These are phyloP conservation scores for Podochytrium sp. DNA, from an alignment of 192 early-diverging fungal genomes.

Conservation along the genomic window DNA sequence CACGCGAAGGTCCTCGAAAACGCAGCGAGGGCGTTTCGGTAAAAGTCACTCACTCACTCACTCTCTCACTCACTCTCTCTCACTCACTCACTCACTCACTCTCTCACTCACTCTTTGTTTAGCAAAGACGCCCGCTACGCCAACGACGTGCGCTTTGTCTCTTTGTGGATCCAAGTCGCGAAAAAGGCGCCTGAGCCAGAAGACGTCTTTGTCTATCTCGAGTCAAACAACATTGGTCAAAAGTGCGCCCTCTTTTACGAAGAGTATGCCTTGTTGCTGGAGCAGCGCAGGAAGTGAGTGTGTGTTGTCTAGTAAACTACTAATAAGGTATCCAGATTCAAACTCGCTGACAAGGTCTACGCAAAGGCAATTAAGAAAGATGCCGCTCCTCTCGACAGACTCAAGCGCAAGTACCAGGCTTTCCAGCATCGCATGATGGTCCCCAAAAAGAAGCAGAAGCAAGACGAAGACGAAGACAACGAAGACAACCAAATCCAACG, in stretches of 20 bases:
- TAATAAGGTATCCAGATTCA: conserved; percentile 44
- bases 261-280: conserved; percentile 71
- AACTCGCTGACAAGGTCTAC: conserved; percentile 67
- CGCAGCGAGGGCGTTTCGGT: conserved; percentile 39
- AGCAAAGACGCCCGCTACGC: conserved; percentile 44
- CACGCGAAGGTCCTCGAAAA: conserved; percentile 28
- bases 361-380: conserved; percentile 67
- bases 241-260: conserved; percentile 72
- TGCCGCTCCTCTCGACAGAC: conserved; percentile 70
- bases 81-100: neutral
- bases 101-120: neutral
- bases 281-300: conserved; percentile 41
- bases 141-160: conserved; percentile 53
- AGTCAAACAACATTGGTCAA: conserved; percentile 71
- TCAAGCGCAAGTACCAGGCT: conserved; percentile 59
- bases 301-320: neutral
- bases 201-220: conserved; percentile 78
- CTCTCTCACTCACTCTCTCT: neutral
- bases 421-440: conserved; percentile 58
- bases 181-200: conserved; percentile 50
- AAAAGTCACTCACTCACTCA: neutral
- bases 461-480: neutral
- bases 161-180: conserved; percentile 69
- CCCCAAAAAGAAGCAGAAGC: conserved; percentile 9
- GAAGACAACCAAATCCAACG: neutral